Conservation (phyloP, 371 early-diverging fungal species). For the Mortierella sp. region DNA sequence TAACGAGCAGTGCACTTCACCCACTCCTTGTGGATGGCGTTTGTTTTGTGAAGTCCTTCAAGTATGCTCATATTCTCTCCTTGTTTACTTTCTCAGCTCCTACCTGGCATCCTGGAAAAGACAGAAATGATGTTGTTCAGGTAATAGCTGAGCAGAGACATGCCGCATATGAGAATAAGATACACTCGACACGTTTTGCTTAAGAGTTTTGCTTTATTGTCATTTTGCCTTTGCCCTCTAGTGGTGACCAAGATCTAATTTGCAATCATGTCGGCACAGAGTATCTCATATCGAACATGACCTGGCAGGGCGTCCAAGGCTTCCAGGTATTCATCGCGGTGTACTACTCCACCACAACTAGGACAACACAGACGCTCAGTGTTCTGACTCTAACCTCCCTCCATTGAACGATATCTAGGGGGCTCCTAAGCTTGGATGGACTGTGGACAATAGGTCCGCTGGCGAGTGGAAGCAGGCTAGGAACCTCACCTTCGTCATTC, state of each 20-base stretch:
- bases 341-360: neutral
- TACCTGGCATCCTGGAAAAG: slow-evolving; percentile 69
- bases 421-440: slow-evolving; percentile 59
- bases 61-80: neutral
- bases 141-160: slow-evolving; percentile 45
- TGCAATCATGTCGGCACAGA: slow-evolving; percentile 84
- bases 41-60: neutral
- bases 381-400: no score
- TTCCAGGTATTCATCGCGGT: slow-evolving; percentile 59
- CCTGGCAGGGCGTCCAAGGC: slow-evolving; percentile 80
- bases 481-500: slow-evolving; percentile 76
- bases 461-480: slow-evolving; percentile 70
- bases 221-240: slow-evolving; percentile 34
- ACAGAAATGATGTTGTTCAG: slow-evolving; percentile 70
- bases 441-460: slow-evolving; percentile 63
- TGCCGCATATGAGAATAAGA: neutral
- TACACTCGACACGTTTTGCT: neutral
- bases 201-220: neutral
- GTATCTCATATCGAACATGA: slow-evolving; percentile 73
- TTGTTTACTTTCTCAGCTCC: slow-evolving; percentile 42
- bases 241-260: slow-evolving; percentile 86
- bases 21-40: neutral
- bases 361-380: no score
- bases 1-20: neutral
- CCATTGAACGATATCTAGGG: slow-evolving; percentile 15